Conservation (phyloP, 371 early-diverging fungal species). For the Mucor circinelloides region DNA sequence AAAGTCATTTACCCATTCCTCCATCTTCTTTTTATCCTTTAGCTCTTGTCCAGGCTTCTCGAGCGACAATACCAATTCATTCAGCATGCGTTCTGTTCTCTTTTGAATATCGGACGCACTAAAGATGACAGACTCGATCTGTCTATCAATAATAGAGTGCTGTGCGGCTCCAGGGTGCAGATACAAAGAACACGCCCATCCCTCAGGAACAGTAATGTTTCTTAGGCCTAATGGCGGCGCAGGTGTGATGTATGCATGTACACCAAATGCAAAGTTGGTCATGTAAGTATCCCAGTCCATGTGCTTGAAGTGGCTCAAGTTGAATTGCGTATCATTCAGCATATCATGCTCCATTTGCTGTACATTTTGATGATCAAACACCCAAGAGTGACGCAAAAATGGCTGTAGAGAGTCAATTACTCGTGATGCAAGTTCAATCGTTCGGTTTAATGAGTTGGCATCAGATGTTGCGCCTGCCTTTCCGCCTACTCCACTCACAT, state of each 20-base stretch:
- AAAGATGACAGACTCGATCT: conserved; percentile 48
- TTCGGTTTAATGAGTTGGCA: conserved; percentile 26
- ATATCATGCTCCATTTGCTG: conserved; percentile 21
- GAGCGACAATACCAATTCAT: conserved; percentile 32
- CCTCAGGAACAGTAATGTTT: conserved; percentile 36
- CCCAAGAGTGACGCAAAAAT: conserved; percentile 42
- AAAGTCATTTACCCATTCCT: conserved; percentile 55
- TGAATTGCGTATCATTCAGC: conserved; percentile 27
- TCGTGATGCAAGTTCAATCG: conserved; percentile 37
- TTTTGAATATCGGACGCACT: conserved; percentile 50
- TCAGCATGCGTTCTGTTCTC: conserved; percentile 48
- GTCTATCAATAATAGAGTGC: conserved; percentile 40
- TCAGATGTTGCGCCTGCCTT: conserved; percentile 1
- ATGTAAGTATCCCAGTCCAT: conserved; percentile 48
- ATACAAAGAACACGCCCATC: conserved; percentile 51
- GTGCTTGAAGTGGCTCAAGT: conserved; percentile 13
- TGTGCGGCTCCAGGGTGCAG: conserved; percentile 28
- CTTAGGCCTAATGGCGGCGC: conserved; percentile 30
- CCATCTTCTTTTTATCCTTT: conserved; percentile 38
- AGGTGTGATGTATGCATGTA: conserved; percentile 42
- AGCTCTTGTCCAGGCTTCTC: conserved; percentile 40
- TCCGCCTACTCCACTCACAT: conserved; percentile 19
- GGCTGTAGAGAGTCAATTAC: conserved; percentile 40
- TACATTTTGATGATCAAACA: conserved; percentile 43
- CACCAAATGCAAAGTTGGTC: conserved; percentile 46